These are phyloP conservation scores for Cyberlindnera mrakii DNA, from an alignment of 805 yeast species.

Conservation along the genomic window DNA sequence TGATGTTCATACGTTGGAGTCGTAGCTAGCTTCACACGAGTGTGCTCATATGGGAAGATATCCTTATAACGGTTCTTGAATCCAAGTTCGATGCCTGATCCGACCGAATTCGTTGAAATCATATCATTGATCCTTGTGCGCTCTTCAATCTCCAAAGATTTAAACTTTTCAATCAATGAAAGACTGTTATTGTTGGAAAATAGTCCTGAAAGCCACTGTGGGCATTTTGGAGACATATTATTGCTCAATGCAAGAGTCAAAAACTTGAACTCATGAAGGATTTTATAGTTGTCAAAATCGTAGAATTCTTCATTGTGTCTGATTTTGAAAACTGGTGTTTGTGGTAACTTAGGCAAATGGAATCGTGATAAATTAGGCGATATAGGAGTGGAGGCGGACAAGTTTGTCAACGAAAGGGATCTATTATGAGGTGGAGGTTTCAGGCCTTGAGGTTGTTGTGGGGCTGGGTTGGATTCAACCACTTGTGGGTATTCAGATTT, in stretches of 20 bases:
- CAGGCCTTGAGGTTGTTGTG: not conserved
- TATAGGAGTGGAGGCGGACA: slow-evolving; percentile 6
- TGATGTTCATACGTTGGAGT: slow-evolving; percentile 27
- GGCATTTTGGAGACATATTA: slow-evolving; percentile 4
- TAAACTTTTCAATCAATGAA: slow-evolving; percentile 45
- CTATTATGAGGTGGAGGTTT: slow-evolving; percentile 13
- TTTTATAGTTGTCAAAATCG: slow-evolving; percentile 14
- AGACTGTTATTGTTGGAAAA: slow-evolving; percentile 19
- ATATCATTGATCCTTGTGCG: slow-evolving; percentile 51
- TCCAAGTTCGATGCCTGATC: slow-evolving; percentile 57
- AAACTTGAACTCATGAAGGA: slow-evolving; percentile 19
- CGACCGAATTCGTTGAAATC: slow-evolving; percentile 20
- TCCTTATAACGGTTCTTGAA: slow-evolving; percentile 75
- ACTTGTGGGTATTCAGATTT: slow-evolving; percentile 22
- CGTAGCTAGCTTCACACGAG: slow-evolving; percentile 32
- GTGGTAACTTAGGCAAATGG: slow-evolving; percentile 40
- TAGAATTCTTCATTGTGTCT: slow-evolving; percentile 48
- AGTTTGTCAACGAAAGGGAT: slow-evolving; percentile 17
- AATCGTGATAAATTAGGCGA: slow-evolving; percentile 39
- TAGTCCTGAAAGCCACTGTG: slow-evolving; percentile 43
- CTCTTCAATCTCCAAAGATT: slow-evolving; percentile 63
- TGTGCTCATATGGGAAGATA: slow-evolving; percentile 63
- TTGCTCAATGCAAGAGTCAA: slow-evolving; percentile 5
- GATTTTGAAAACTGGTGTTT: slow-evolving; percentile 39
- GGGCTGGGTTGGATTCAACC: slow-evolving; percentile 12